Evolutionary conservation across 2,329 filamentous ascomycete genomes (phyloP), one percentile per base, ranked within the genome.

Genomic region (Graphiopsis chlorocephala): DNA sequence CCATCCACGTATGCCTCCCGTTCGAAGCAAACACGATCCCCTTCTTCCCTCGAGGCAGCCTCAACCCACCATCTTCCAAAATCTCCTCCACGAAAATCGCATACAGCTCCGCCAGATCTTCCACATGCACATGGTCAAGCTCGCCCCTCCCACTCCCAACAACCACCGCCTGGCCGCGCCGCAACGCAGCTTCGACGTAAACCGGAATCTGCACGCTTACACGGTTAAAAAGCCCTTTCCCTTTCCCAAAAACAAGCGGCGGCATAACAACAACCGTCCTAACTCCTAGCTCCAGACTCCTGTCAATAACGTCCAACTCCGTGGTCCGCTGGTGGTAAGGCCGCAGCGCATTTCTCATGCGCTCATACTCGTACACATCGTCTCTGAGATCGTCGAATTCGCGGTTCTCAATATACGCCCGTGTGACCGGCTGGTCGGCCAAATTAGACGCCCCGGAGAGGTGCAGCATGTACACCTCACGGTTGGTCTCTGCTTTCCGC

Each of bases 81-180:
- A 78, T 71, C 11, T 73, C 73, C 10, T 64, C 42, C 0, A 82
- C 66, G 0, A 82, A 48, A 0, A 80, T 62, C 50, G 76, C 74
- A 68, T 81, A 84, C 1, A 84, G 67, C 0, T 72, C 69, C 0
- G 76, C 77, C 7, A 83, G 72, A 66, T 84, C 81, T 3, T 71
- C 70, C 3, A 84, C 74, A 55, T 84, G 81, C 3, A 84, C 78
- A 64, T 81, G 75, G 48, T 80, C 79, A 75, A 78, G 81, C 2
- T 74, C 69, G 0, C 70, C 76, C 0, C 71, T 65, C 1, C 81
- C 80, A 0, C 76, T 70, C 3, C 78, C 79, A 6, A 82, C 58
- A 25, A 75, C 69, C 8, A 75, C 67, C 1, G 73, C 73, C 23
- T 73, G 68, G 11, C 77, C 77, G 10, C 68, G 63, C n/a, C 72